phyloP scores from a whole-genome alignment of 2,329 filamentous ascomycete species.

The Aspergillus felis region DNA sequence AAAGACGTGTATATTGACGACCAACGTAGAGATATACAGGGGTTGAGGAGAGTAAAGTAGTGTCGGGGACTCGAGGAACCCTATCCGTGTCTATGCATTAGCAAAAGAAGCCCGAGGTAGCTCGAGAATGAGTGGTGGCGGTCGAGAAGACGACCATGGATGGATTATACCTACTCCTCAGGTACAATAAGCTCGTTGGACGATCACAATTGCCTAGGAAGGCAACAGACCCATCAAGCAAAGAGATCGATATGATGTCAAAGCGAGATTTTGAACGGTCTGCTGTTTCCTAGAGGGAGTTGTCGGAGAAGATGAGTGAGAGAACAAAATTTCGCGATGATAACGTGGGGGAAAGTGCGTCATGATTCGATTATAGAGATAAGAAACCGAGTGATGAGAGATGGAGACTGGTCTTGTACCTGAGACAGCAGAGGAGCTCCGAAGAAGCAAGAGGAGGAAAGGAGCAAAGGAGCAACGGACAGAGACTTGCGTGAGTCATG shows the following conservation, averaged over 20 bases:
- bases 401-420: constrained; percentile 1
- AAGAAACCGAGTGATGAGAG: constrained; percentile 4
- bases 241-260: no score
- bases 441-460: background rate
- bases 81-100: background rate
- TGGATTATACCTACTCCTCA: background rate
- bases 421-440: constrained; percentile 1
- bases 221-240: constrained; percentile 1
- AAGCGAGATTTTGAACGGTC: background rate
- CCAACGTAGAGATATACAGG: background rate
- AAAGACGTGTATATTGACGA: background rate
- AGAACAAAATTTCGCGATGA: constrained; percentile 23
- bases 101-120: background rate
- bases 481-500: background rate
- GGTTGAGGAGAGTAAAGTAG: background rate
- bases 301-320: constrained; percentile 18
- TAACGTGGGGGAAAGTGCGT: constrained; percentile 29
- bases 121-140: background rate
- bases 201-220: constrained; percentile 1
- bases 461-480: background rate
- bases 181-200: background rate
- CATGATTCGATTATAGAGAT: constrained; percentile 27
- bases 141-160: background rate
- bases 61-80: background rate
- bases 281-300: constrained; percentile 2